A percentile compares a stretch with the other conserved stretches of the same genome.
These are phyloP conservation scores for Aspergillus wentii DNA, from an alignment of 495 filamentous ascomycete genomes.

Conservation along the genomic window DNA sequence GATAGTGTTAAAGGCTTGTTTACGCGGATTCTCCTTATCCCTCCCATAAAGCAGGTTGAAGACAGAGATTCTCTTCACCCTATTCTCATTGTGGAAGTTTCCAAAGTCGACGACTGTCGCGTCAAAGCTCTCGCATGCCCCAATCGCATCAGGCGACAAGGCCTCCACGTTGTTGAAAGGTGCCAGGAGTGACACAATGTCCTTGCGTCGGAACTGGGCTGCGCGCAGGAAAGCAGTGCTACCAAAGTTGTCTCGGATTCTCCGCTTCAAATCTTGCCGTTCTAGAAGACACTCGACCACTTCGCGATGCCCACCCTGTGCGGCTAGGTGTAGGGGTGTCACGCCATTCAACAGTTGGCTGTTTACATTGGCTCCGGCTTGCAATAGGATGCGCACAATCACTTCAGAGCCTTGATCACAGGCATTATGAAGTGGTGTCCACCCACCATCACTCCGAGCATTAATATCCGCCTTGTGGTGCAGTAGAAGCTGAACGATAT, in stretches of 20 bases:
- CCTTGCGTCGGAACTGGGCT: conserved; percentile 51
- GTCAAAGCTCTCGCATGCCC: conserved; percentile 57
- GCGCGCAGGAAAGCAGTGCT: conserved; percentile 56
- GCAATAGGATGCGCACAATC: conserved; percentile 45
- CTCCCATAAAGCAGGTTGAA: conserved; percentile 60
- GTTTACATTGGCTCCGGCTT: conserved; percentile 51
- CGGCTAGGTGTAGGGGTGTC: conserved; percentile 57
- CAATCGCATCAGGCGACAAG: conserved; percentile 49
- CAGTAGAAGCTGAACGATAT: conserved; percentile 54
- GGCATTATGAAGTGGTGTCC: conserved; percentile 63
- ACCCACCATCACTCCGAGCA: conserved; percentile 54
- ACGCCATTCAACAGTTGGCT: conserved; percentile 51
- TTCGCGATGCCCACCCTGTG: conserved; percentile 55
- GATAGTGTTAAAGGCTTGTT: conserved; percentile 48
- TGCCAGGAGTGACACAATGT: conserved; percentile 53
- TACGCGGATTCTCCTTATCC: conserved; percentile 46
- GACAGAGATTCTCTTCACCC: conserved; percentile 48
- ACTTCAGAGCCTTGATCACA: conserved; percentile 49
- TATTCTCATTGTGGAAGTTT: conserved; percentile 59
- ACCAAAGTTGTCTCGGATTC: conserved; percentile 56
- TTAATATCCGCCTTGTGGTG: conserved; percentile 46
- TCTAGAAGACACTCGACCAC: conserved; percentile 51
- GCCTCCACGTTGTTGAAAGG: conserved; percentile 48
- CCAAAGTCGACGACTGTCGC: conserved; percentile 68
- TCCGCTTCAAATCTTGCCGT: conserved; percentile 37